Evolutionary conservation across 306 rosid species (phyloP).

Genomic region (Malus asiatica): DNA sequence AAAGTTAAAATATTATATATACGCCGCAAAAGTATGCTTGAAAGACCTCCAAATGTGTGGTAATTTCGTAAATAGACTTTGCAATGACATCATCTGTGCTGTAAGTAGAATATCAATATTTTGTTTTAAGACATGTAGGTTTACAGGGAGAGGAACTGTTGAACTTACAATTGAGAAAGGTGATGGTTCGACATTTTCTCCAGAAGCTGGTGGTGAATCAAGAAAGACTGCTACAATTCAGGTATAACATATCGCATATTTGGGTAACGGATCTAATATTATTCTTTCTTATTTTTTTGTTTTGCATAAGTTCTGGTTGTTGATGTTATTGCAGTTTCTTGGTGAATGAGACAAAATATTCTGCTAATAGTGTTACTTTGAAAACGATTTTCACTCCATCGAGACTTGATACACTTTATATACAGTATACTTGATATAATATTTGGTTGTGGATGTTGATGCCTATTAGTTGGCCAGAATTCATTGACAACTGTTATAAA

Average conservation of each 20-base stretch:
- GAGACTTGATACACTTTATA: neutral
- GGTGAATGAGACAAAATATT: neutral
- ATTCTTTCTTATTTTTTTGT: neutral
- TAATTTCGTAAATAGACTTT: neutral
- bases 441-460: neutral
- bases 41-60: neutral
- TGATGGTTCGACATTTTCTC: constrained; percentile 78
- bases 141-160: constrained; percentile 82
- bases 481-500: neutral
- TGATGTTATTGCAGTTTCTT: neutral
- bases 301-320: neutral
- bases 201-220: constrained; percentile 66
- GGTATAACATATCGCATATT: constrained; percentile 27
- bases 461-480: neutral
- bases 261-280: neutral
- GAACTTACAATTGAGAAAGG: constrained; percentile 76
- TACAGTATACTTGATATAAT: neutral
- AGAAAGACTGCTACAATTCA: constrained; percentile 68
- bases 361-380: neutral
- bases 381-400: neutral
- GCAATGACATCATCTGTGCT: neutral
- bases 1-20: too few species aligned
- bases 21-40: neutral
- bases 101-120: constrained; percentile 18
- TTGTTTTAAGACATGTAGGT: constrained; percentile 41